Conservation (phyloP, 305 asterid genomes). For the Fraxinus greggii region DNA sequence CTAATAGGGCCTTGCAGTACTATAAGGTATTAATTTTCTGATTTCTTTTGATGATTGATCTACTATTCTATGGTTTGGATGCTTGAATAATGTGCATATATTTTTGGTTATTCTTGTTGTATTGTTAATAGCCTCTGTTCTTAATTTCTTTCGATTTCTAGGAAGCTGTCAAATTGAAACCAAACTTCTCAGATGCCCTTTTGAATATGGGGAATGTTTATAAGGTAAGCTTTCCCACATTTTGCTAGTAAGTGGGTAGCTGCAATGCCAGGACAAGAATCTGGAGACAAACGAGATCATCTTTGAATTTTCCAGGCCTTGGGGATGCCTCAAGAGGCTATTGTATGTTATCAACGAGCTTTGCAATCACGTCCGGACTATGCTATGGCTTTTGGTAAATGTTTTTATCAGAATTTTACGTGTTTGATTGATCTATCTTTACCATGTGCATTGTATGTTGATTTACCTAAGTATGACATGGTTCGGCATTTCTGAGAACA, state of each 20-base stretch:
- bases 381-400: slow-evolving; percentile 93
- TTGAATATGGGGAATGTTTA: slow-evolving; percentile 93
- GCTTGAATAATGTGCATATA: slow-evolving; percentile 4
- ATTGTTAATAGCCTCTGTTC: slow-evolving; percentile 21
- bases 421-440: neutral
- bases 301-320: slow-evolving; percentile 83
- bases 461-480: neutral
- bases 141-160: slow-evolving; percentile 32
- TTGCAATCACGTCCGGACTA: slow-evolving; percentile 89
- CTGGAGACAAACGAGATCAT: slow-evolving; percentile 50
- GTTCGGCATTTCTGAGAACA: neutral
- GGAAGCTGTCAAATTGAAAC: slow-evolving; percentile 99
- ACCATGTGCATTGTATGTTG: neutral
- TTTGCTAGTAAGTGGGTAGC: slow-evolving; percentile 48
- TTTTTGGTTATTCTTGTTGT: slow-evolving; percentile 15
- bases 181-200: slow-evolving; percentile 85
- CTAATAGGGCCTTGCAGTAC: slow-evolving; percentile 86
- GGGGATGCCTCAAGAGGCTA: slow-evolving; percentile 95
- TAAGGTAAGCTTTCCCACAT: slow-evolving; percentile 69
- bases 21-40: slow-evolving; percentile 63
- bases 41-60: slow-evolving; percentile 11
- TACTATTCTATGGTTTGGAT: neutral
- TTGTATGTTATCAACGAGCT: slow-evolving; percentile 82
- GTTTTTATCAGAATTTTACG: slow-evolving; percentile 3
- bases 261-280: slow-evolving; percentile 48